These are phyloP conservation scores for Dryas drummondii DNA, from an alignment of 306 rosid species.

Conservation along the genomic window DNA sequence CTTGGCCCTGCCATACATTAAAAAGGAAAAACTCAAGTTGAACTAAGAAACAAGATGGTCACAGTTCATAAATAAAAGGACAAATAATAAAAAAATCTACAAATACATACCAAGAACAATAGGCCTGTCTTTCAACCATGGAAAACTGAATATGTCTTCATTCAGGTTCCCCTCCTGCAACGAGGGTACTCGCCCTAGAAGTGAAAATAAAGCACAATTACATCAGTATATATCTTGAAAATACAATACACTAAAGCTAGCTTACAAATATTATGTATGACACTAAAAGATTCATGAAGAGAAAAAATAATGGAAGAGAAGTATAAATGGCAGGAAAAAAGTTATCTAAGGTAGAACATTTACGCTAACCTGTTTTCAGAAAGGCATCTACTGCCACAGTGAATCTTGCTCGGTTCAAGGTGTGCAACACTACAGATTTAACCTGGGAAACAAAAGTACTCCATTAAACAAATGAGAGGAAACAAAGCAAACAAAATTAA, in stretches of 20 bases:
- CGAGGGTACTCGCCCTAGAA: slow-evolving; percentile 83
- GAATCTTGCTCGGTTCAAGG: slow-evolving; percentile 91
- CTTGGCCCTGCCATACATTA: slow-evolving; percentile 64
- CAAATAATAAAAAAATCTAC: slow-evolving; percentile 13
- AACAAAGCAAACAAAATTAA: slow-evolving; percentile 13
- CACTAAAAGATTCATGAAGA: neutral
- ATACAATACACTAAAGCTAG: neutral
- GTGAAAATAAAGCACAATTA: slow-evolving; percentile 15
- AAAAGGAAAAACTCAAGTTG: slow-evolving; percentile 13
- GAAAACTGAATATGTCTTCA: slow-evolving; percentile 77
- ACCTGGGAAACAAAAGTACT: slow-evolving; percentile 53
- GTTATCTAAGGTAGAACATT: slow-evolving; percentile 18
- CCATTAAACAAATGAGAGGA: slow-evolving; percentile 16
- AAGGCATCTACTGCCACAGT: slow-evolving; percentile 83
- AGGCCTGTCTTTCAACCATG: slow-evolving; percentile 84
- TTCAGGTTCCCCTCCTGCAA: slow-evolving; percentile 77
- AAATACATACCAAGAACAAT: slow-evolving; percentile 74
- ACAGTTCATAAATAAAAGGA: slow-evolving; percentile 13
- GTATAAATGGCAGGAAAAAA: neutral
- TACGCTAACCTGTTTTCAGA: slow-evolving; percentile 69
- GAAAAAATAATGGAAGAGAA: neutral
- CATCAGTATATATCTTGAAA: slow-evolving; percentile 16
- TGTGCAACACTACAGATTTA: slow-evolving; percentile 89
- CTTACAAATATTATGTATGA: neutral
- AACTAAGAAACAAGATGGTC: slow-evolving; percentile 26